These are phyloP conservation scores for Umbellularia californica DNA, from an alignment of 164 flowering plant species.

Conservation along the genomic window DNA sequence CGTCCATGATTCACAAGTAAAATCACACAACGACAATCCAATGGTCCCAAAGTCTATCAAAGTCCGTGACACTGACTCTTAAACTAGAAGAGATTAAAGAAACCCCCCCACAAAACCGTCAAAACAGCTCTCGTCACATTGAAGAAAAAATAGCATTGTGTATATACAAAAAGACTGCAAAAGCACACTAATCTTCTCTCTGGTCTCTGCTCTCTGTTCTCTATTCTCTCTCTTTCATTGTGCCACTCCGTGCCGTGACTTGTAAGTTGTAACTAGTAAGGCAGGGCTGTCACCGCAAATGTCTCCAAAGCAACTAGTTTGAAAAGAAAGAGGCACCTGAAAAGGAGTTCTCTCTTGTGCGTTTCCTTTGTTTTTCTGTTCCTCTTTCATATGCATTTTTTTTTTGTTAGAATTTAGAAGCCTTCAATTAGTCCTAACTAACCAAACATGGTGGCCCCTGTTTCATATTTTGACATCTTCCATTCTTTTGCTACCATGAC, in stretches of 20 bases:
- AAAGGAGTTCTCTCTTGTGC: too few relatives aligned
- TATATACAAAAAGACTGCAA: background rate
- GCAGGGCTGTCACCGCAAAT: background rate
- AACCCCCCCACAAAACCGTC: background rate
- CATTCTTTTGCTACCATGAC: slow-evolving; percentile 14
- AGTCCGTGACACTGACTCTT: background rate
- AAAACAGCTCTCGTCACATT: background rate
- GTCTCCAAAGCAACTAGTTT: background rate
- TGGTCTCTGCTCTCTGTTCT: too few relatives aligned
- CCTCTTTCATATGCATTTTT: too few relatives aligned
- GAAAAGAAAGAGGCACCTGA: background rate
- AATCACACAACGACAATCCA: background rate
- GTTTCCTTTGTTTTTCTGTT: too few relatives aligned
- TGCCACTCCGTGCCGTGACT: background rate
- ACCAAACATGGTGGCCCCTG: too few relatives aligned
- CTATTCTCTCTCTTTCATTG: background rate
- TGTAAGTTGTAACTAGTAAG: background rate
- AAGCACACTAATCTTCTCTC: background rate
- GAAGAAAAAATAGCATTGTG: background rate
- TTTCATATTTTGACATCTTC: slow-evolving; percentile 11
- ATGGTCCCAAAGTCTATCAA: background rate
- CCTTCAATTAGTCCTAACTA: too few relatives aligned
- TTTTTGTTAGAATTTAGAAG: background rate
- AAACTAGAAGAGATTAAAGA: background rate
- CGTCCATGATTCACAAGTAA: too few relatives aligned